A percentile compares a stretch with the other conserved stretches of the same genome.
phyloP scores from a whole-genome alignment of 2,329 filamentous ascomycete species.

The Claviceps arundinis region DNA sequence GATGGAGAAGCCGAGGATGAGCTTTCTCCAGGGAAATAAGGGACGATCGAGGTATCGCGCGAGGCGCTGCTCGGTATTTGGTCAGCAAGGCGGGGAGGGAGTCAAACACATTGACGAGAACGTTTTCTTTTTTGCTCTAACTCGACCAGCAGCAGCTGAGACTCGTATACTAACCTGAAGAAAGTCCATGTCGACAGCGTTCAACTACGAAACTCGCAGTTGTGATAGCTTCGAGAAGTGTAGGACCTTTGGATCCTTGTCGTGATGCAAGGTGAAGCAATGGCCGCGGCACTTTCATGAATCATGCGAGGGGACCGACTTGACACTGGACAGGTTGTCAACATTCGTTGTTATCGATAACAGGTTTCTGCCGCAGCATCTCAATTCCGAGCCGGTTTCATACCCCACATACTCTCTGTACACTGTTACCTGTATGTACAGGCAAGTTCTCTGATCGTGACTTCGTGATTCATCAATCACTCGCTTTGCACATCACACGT shows the following conservation, averaged over 20 bases:
- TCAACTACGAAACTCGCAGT: not conserved
- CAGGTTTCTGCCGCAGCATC: too few relatives aligned
- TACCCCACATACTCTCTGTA: too few relatives aligned
- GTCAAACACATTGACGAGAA: not conserved
- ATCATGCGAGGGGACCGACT: not conserved
- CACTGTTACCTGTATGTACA: too few relatives aligned
- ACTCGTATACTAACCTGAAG: slow-evolving; percentile 24
- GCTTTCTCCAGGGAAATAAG: slow-evolving; percentile 91
- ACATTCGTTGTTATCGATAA: not conserved
- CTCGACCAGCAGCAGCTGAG: too few relatives aligned
- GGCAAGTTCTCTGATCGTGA: not conserved
- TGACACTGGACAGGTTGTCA: not conserved
- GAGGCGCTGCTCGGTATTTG: slow-evolving; percentile 41
- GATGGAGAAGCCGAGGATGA: slow-evolving; percentile 88
- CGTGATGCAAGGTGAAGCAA: not conserved
- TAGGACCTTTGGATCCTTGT: not conserved
- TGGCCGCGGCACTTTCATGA: too few relatives aligned
- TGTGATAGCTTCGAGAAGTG: slow-evolving; percentile 2
- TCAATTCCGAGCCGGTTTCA: too few relatives aligned
- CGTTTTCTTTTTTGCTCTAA: too few relatives aligned
- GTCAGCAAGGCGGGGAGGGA: not conserved
- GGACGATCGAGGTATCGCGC: slow-evolving; percentile 81
- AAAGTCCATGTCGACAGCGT: slow-evolving; percentile 27
- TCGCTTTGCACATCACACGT: not conserved
- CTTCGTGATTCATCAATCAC: not conserved